Percentiles rank a stretch among this genome's conserved stretches.
Conservation (phyloP, 2,329 filamentous ascomycete species). For the Trichoderma breve region DNA sequence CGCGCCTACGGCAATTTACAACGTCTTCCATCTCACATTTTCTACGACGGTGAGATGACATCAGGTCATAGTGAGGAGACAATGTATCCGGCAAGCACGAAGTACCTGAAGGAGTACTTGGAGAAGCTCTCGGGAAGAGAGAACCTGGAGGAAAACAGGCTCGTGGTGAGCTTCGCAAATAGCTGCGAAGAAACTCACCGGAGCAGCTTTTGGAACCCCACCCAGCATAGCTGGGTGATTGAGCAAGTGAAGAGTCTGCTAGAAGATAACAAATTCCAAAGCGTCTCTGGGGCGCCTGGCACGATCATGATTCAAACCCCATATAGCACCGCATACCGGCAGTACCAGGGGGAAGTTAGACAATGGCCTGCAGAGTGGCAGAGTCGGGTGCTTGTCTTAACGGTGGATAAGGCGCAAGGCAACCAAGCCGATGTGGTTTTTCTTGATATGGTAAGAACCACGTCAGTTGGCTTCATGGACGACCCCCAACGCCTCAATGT, state of each 20-base stretch:
- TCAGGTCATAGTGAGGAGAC: constrained; percentile 29
- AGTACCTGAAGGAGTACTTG: constrained; percentile 33
- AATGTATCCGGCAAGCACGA: constrained; percentile 31
- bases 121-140: constrained; percentile 25
- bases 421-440: constrained; percentile 49
- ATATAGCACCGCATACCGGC: constrained; percentile 38
- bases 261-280: constrained; percentile 33
- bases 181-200: constrained; percentile 30
- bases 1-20: constrained; percentile 40
- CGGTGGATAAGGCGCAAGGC: constrained; percentile 46
- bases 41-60: constrained; percentile 41
- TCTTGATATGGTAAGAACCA: constrained; percentile 46
- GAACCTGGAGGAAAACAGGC: constrained; percentile 34
- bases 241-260: constrained; percentile 33
- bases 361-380: constrained; percentile 30
- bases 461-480: constrained; percentile 41
- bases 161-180: constrained; percentile 33
- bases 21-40: constrained; percentile 41
- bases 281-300: constrained; percentile 32
- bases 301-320: constrained; percentile 46
- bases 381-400: constrained; percentile 40
- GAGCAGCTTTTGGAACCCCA: constrained; percentile 42
- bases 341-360: constrained; percentile 36
- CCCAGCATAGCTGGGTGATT: constrained; percentile 40
- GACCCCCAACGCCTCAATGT: constrained; percentile 46